Evolutionary conservation across 2,329 filamentous ascomycete species (phyloP).

Genomic region (Tolypocladium tropicale): DNA sequence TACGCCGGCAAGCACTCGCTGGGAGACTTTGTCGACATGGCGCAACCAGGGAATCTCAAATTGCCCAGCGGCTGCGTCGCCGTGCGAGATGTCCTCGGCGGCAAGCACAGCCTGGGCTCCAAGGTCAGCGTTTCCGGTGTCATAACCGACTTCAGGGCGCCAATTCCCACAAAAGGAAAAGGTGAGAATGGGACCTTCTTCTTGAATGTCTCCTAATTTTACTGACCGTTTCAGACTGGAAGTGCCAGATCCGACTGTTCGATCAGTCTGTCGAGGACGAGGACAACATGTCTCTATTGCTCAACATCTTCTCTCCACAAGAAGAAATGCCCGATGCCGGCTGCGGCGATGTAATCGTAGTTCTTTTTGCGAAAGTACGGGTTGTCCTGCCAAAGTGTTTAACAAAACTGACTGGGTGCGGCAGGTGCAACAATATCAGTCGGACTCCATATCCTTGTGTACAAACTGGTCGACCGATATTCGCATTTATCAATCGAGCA

Average conservation of each 20-base stretch:
- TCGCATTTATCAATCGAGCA: slow-evolving; percentile 27
- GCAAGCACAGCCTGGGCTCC: slow-evolving; percentile 13
- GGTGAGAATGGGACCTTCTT: slow-evolving; percentile 26
- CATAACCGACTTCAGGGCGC: slow-evolving; percentile 52
- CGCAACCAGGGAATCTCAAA: neutral
- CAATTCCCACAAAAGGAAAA: slow-evolving; percentile 35
- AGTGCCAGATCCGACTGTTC: slow-evolving; percentile 49
- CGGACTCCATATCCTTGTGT: slow-evolving; percentile 29
- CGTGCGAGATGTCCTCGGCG: slow-evolving; percentile 33
- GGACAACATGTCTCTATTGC: slow-evolving; percentile 23
- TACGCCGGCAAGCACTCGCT: no score
- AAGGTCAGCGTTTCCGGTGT: slow-evolving; percentile 57
- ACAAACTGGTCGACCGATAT: slow-evolving; percentile 31
- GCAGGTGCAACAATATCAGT: slow-evolving; percentile 30
- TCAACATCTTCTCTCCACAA: slow-evolving; percentile 52
- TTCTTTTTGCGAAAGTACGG: slow-evolving; percentile 45
- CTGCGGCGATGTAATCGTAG: slow-evolving; percentile 25
- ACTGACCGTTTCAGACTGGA: slow-evolving; percentile 36
- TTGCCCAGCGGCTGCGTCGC: slow-evolving; percentile 14
- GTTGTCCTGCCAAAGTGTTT: slow-evolving; percentile 2
- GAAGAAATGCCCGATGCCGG: slow-evolving; percentile 36
- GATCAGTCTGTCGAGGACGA: slow-evolving; percentile 44
- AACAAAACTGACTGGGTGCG: neutral
- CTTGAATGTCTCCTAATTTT: neutral
- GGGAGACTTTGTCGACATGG: neutral